Conservation (phyloP, 768 basidiomycete species). For the Termitomyces titanicus region DNA sequence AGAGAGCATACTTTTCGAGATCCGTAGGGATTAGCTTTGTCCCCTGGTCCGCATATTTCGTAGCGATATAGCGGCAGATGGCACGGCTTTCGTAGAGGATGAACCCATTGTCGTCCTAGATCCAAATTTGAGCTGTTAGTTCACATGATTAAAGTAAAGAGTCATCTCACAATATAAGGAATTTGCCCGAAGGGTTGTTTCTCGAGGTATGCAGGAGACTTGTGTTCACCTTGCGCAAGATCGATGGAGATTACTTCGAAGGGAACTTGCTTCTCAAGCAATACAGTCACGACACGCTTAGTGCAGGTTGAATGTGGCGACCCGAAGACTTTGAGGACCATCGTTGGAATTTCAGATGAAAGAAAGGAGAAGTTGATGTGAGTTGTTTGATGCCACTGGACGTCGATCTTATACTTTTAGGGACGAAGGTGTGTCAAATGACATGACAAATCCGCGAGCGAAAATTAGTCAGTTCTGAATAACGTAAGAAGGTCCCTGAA, state of each 20-base stretch:
- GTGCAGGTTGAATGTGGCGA: conserved; percentile 41
- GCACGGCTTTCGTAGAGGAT: conserved; percentile 42
- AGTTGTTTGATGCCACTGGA: not conserved
- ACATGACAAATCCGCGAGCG: not conserved
- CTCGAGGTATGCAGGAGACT: conserved; percentile 27
- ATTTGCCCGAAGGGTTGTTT: conserved; percentile 53
- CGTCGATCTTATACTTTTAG: not conserved
- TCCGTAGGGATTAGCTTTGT: conserved; percentile 46
- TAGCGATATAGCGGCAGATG: conserved; percentile 47
- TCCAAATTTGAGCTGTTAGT: not conserved
- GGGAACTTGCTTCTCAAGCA: conserved; percentile 44
- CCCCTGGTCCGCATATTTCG: conserved; percentile 47
- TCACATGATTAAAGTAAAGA: conserved; percentile 7
- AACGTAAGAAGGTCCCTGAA: no score
- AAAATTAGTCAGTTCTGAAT: no score
- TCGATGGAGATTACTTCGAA: conserved; percentile 44
- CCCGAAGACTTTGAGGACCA: conserved; percentile 46
- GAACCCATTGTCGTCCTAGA: conserved; percentile 19
- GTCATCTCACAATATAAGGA: conserved; percentile 22
- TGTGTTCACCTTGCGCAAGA: conserved; percentile 37
- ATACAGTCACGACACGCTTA: conserved; percentile 37
- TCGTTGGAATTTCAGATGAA: conserved; percentile 10
- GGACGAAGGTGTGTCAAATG: not conserved
- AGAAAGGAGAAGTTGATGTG: not conserved
- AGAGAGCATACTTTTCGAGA: conserved; percentile 34